Evolutionary conservation across 2,329 filamentous ascomycete genomes (phyloP).

Genomic region (Cordyceps fumosorosea): DNA sequence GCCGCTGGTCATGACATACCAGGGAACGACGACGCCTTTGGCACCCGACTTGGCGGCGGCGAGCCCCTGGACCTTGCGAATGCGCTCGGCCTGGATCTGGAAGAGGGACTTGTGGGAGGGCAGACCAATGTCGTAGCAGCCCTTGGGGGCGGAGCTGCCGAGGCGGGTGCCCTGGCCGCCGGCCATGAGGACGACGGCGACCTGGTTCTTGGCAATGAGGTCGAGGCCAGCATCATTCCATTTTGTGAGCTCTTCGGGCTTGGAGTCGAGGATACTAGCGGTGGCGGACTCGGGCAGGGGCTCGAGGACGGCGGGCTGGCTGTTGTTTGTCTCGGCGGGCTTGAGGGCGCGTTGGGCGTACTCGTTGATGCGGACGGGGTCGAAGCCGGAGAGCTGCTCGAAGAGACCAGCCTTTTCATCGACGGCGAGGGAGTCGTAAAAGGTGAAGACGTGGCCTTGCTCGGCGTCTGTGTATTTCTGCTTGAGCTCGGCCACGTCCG

Average conservation of each 20-base stretch:
- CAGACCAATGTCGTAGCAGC: slow-evolving; percentile 93
- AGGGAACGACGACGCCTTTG: slow-evolving; percentile 65
- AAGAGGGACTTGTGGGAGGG: slow-evolving; percentile 92
- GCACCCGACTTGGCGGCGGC: slow-evolving; percentile 61
- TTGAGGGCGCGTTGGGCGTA: slow-evolving; percentile 77
- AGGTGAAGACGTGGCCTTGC: slow-evolving; percentile 71
- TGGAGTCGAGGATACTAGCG: slow-evolving; percentile 87
- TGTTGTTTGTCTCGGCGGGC: slow-evolving; percentile 56
- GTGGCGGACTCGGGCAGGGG: slow-evolving; percentile 81
- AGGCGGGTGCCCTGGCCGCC: slow-evolving; percentile 93
- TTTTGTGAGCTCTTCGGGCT: slow-evolving; percentile 65
- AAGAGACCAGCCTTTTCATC: slow-evolving; percentile 73
- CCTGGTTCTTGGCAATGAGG: slow-evolving; percentile 67
- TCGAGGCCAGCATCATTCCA: slow-evolving; percentile 84
- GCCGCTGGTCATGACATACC: slow-evolving; percentile 99
- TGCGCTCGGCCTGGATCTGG: slow-evolving; percentile 94
- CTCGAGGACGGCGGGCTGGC: slow-evolving; percentile 58
- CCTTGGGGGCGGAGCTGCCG: slow-evolving; percentile 92
- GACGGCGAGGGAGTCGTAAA: slow-evolving; percentile 68
- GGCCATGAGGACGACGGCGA: slow-evolving; percentile 90
- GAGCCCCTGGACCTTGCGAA: slow-evolving; percentile 75
- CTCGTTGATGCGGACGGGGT: slow-evolving; percentile 81
- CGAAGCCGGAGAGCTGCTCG: slow-evolving; percentile 73
- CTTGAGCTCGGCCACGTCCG: slow-evolving; percentile 64
- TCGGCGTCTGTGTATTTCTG: slow-evolving; percentile 69